Evolutionary conservation across 2,329 filamentous ascomycete species (phyloP).

Genomic region (Alternaria panax): DNA sequence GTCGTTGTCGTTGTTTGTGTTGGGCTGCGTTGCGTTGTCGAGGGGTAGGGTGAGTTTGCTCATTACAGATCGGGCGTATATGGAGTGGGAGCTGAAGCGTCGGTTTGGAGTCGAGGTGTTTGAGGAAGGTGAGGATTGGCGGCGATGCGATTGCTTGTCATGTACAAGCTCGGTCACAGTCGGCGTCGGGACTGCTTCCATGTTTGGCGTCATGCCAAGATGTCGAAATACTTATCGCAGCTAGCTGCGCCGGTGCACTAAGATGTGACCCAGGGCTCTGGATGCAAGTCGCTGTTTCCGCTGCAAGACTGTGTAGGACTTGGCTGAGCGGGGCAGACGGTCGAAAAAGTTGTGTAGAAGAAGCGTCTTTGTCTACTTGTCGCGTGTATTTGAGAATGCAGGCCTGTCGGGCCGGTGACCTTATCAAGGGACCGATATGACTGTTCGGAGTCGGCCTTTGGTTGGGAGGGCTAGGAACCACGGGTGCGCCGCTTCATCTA

Average conservation of each 20-base stretch:
- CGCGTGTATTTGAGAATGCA: neutral
- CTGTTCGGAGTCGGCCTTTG: constrained; percentile 10
- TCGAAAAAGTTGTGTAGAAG: neutral
- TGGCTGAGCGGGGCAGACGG: neutral
- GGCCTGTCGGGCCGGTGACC: constrained; percentile 3
- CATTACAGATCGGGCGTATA: constrained; percentile 60
- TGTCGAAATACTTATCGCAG: constrained; percentile 4
- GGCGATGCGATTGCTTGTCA: constrained; percentile 23
- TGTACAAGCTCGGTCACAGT: constrained; percentile 21
- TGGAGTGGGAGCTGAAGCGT: constrained; percentile 56
- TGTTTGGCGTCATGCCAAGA: constrained; percentile 21
- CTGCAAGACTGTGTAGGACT: neutral
- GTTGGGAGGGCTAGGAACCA: constrained; percentile 9
- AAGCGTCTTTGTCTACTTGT: neutral
- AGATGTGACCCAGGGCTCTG: constrained; percentile 2
- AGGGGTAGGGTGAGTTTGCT: constrained; percentile 47
- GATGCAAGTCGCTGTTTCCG: constrained; percentile 3
- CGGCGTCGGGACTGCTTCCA: constrained; percentile 25
- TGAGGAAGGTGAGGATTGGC: constrained; percentile 31
- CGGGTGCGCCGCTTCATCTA: constrained; percentile 15
- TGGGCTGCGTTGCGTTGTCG: constrained; percentile 27
- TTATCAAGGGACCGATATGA: constrained; percentile 7
- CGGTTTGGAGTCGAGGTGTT: constrained; percentile 18
- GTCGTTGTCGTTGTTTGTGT: constrained; percentile 23
- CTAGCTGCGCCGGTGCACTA: constrained; percentile 10